phyloP scores from a whole-genome alignment of 2,329 filamentous ascomycete genomes.

The Erysiphe neolycopersici region DNA sequence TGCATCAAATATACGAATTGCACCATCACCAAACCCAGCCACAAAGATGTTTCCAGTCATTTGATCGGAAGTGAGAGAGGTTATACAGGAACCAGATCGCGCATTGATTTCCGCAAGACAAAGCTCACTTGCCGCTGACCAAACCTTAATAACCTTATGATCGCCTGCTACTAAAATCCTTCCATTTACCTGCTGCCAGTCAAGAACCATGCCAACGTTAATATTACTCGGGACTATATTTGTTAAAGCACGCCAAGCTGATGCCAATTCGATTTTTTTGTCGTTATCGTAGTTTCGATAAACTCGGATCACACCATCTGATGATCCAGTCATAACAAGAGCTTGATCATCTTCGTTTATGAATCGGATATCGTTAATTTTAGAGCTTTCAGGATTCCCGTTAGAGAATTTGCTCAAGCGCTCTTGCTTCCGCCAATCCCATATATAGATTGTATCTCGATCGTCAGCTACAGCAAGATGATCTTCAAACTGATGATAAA shows the following conservation, averaged over 20 bases:
- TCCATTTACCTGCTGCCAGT: slow-evolving; percentile 97
- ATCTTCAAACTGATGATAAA: slow-evolving; percentile 94
- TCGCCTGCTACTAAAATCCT: slow-evolving; percentile 89
- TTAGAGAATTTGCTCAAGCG: slow-evolving; percentile 73
- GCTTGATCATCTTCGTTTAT: slow-evolving; percentile 98
- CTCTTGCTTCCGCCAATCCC: slow-evolving; percentile 68
- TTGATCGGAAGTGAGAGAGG: slow-evolving; percentile 85
- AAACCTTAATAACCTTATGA: slow-evolving; percentile 81
- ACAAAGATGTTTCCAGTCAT: slow-evolving; percentile 93
- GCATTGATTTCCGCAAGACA: slow-evolving; percentile 87
- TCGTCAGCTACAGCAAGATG: slow-evolving; percentile 87
- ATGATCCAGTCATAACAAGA: slow-evolving; percentile 79
- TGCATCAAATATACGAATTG: slow-evolving; percentile 81
- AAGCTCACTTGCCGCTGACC: slow-evolving; percentile 83
- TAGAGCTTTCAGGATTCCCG: slow-evolving; percentile 71
- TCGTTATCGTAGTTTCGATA: slow-evolving; percentile 76
- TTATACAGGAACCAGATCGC: slow-evolving; percentile 83
- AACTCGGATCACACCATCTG: slow-evolving; percentile 78
- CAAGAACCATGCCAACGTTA: slow-evolving; percentile 86
- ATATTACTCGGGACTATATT: slow-evolving; percentile 85
- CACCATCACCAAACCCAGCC: slow-evolving; percentile 87
- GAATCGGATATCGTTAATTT: slow-evolving; percentile 83
- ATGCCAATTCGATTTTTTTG: slow-evolving; percentile 55
- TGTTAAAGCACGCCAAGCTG: slow-evolving; percentile 72
- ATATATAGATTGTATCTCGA: slow-evolving; percentile 67